Evolutionary conservation across 345 rosid species (phyloP), one percentile per base, ranked within the genome.

Genomic region (Sonneratia alba): DNA sequence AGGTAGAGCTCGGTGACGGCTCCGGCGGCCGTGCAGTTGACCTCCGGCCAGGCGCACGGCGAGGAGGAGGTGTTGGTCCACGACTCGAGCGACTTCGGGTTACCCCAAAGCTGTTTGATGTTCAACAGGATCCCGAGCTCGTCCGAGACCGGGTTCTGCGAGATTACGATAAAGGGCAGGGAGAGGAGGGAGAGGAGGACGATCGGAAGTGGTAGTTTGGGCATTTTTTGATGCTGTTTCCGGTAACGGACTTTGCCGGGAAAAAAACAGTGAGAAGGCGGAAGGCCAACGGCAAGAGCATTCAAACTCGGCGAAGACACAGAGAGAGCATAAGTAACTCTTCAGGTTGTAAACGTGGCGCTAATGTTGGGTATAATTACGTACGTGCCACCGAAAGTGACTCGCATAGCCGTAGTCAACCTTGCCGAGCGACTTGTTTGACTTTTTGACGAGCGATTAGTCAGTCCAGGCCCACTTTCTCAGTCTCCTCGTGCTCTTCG

Each of bases 11-110:
- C 71, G 24, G 91, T 83, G 67, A 94, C 88, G 0, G 80, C 51
- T n/a, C 86, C 81, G 34, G 19, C 75, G 36, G 55, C 49, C 53
- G 69, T 4, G 81, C 97, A 94, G 11, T 1, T 24, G 42, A 91
- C 77, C 78, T 38, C 83, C 10, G 82, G 73, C 98, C 97, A 94
- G n/a, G 68, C 47, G 67, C 98, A 94, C 0, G 91, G 92, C 0
- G 88, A 74, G 15, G 91, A 81, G 1, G 84, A 73, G 3, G 85
- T 75, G 61, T 82, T 19, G 81, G 66, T 84, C 98, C 98, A 94
- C 19, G 78, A 78, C n/a, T 21, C 82, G 73, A 91, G 82, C 36
- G 84, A 70, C 42, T 81, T 45, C 67, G 96, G 97, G 53, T 90
- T 74, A 36, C 93, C 88, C 70, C 89, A 85, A 36, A 70, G 76